Evolutionary conservation across 805 yeast species (phyloP).

Genomic region (Tetrapisispora namnaoensis): DNA sequence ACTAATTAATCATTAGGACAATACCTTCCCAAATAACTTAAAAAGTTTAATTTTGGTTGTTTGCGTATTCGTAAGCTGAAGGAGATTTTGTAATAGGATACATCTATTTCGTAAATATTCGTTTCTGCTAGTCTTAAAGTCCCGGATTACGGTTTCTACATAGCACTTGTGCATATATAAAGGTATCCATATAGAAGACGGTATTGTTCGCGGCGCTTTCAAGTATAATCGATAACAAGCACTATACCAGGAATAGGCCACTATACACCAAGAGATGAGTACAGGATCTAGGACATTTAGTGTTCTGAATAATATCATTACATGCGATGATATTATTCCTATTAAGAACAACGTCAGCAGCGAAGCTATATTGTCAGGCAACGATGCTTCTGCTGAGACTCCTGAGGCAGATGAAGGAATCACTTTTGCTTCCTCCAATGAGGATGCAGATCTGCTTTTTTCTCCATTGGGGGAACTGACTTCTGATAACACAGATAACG

Average conservation of each 20-base stretch:
- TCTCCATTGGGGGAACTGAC: conserved; percentile 15
- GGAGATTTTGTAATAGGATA: too few relatives aligned
- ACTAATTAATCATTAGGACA: too few relatives aligned
- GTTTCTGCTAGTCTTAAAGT: too few relatives aligned
- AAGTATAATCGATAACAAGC: not conserved
- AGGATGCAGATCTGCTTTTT: conserved; percentile 19
- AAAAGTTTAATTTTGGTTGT: too few relatives aligned
- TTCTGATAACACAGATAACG: conserved; percentile 8
- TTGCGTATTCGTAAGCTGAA: too few relatives aligned
- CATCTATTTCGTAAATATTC: too few relatives aligned
- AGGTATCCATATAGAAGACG: too few relatives aligned
- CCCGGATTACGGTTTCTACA: too few relatives aligned
- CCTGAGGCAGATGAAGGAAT: not conserved
- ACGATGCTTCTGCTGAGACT: not conserved
- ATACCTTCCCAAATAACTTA: too few relatives aligned
- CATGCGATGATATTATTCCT: conserved; percentile 22
- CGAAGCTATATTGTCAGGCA: conserved; percentile 2
- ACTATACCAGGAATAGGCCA: not conserved
- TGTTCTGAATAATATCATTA: conserved; percentile 17
- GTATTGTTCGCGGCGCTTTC: too few relatives aligned
- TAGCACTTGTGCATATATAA: too few relatives aligned
- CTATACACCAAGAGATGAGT: not conserved
- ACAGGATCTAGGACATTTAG: conserved; percentile 9
- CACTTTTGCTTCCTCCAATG: conserved; percentile 3
- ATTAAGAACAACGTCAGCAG: conserved; percentile 1